phyloP scores from a whole-genome alignment of 2,329 filamentous ascomycete genomes.

The Dactylellina drechsleri region DNA sequence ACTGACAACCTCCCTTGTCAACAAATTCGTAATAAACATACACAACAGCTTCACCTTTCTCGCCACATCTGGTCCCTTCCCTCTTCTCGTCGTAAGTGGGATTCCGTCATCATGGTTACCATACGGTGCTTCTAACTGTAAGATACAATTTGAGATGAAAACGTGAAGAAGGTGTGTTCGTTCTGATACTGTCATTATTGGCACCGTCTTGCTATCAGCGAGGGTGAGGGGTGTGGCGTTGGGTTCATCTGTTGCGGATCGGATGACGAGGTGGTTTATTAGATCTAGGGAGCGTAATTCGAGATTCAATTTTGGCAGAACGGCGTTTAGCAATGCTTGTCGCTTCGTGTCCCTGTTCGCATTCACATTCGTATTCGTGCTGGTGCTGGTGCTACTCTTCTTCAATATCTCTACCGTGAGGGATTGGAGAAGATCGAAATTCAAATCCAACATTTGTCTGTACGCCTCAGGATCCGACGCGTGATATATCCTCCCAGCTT shows the following conservation, averaged over 20 bases:
- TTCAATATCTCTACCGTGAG: slow-evolving; percentile 45
- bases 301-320: slow-evolving; percentile 48
- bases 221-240: neutral
- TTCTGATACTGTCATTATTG: slow-evolving; percentile 34
- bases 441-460: slow-evolving; percentile 39
- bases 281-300: slow-evolving; percentile 48
- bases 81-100: slow-evolving; percentile 11
- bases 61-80: slow-evolving; percentile 47
- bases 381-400: neutral
- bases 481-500: slow-evolving; percentile 24
- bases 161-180: slow-evolving; percentile 49
- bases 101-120: slow-evolving; percentile 24
- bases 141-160: slow-evolving; percentile 48
- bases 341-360: neutral
- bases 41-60: slow-evolving; percentile 50
- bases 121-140: slow-evolving; percentile 37
- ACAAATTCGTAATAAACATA: slow-evolving; percentile 50
- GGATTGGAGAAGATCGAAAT: slow-evolving; percentile 43
- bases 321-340: slow-evolving; percentile 22
- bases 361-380: neutral
- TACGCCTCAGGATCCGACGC: slow-evolving; percentile 30
- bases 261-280: slow-evolving; percentile 43
- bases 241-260: slow-evolving; percentile 30
- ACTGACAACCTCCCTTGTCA: slow-evolving; percentile 35
- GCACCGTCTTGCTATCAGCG: slow-evolving; percentile 11